These are phyloP conservation scores for Larix kaempferi DNA, from an alignment of 75 land plant genomes.

Conservation along the genomic window DNA sequence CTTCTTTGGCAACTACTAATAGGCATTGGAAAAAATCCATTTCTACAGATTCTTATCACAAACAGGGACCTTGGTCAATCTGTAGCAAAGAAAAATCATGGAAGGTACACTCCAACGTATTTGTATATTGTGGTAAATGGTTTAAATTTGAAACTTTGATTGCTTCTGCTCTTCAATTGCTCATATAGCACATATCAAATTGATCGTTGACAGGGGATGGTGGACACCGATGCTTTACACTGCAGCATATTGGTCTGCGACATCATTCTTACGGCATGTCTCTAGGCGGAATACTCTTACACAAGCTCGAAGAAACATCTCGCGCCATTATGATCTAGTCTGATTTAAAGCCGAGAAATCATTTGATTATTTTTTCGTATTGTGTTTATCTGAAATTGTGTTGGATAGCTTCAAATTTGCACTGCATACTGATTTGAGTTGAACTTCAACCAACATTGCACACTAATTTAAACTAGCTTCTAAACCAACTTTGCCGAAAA, in stretches of 20 bases:
- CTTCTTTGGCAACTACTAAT: background rate
- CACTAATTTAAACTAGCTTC: too few species aligned
- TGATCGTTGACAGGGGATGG: constrained; percentile 67
- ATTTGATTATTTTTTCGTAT: too few species aligned
- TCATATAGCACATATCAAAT: background rate
- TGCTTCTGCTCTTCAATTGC: background rate
- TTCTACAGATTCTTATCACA: constrained; percentile 69
- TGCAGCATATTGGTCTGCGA: constrained; percentile 73
- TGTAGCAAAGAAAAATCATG: constrained; percentile 11
- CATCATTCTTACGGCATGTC: constrained; percentile 65
- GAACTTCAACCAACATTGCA: too few species aligned
- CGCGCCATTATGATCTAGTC: constrained; percentile 93
- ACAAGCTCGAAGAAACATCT: constrained; percentile 90
- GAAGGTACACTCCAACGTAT: constrained; percentile 22
- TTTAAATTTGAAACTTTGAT: background rate
- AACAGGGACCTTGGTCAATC: constrained; percentile 56
- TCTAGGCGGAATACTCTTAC: constrained; percentile 77
- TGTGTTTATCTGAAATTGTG: too few species aligned
- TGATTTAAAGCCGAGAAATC: background rate
- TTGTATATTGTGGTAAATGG: background rate
- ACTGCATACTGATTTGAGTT: constrained; percentile 5
- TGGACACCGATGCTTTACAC: constrained; percentile 85
- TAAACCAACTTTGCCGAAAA: too few species aligned
- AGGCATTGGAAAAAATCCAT: background rate
- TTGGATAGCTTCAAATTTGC: too few species aligned